A percentile compares a stretch with the other conserved stretches of the same genome.
Evolutionary conservation across 345 rosid species (phyloP).

Genomic region (Sonneratia alba): DNA sequence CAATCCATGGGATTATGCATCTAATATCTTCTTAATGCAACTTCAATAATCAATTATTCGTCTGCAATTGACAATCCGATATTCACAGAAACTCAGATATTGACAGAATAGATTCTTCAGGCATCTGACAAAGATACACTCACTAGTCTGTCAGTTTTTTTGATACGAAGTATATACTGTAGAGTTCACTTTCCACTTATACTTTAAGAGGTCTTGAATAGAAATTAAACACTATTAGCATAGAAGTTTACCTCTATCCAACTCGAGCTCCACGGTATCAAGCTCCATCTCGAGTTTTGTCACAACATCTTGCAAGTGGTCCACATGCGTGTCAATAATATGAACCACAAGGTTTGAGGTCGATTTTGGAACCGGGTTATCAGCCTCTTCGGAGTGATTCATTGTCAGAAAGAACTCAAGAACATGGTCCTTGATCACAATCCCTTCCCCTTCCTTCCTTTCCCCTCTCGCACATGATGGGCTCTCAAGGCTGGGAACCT

Average conservation of each 20-base stretch:
- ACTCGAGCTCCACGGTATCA: constrained; percentile 74
- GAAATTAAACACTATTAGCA: background rate
- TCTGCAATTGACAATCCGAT: too few species aligned
- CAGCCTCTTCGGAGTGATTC: constrained; percentile 99
- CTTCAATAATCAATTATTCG: too few species aligned
- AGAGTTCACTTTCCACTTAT: too few species aligned
- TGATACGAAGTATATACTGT: too few species aligned
- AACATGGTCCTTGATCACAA: constrained; percentile 94
- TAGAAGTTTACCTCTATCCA: constrained; percentile 66
- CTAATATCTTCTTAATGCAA: too few species aligned
- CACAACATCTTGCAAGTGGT: constrained; percentile 85
- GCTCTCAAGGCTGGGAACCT: constrained; percentile 79
- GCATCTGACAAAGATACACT: too few species aligned
- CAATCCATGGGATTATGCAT: too few species aligned
- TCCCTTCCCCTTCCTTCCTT: constrained; percentile 50
- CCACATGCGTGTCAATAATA: constrained; percentile 79
- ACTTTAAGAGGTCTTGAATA: background rate
- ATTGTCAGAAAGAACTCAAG: constrained; percentile 85
- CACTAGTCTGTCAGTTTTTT: too few species aligned
- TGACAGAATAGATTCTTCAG: too few species aligned
- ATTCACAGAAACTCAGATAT: too few species aligned
- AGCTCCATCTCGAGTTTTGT: constrained; percentile 87
- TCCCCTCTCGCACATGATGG: constrained; percentile 35
- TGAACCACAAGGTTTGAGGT: constrained; percentile 87
- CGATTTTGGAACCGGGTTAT: constrained; percentile 84